Evolutionary conservation across 352 stramenopile genomes (phyloP), one percentile per base, ranked within the genome.

Genomic region (Globisporangium uncinulatum): DNA sequence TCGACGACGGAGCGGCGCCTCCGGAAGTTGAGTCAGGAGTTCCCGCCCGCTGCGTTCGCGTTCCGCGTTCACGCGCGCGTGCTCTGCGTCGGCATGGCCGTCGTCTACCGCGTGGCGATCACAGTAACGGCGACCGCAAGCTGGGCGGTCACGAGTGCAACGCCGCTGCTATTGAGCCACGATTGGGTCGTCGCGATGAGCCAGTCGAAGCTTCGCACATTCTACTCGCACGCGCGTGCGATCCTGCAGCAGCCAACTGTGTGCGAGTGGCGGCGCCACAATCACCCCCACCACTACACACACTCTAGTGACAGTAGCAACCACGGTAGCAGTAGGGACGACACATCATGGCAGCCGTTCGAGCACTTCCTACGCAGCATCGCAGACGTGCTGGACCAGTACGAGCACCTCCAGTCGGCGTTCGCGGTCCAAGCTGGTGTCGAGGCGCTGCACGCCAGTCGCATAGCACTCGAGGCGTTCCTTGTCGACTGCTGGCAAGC

Each of bases 151-250:
- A n/a, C n/a, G n/a, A n/a, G n/a, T n/a, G 64, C 15, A 46, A 17
- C 41, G 10, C 6, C 9, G 11, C 14, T n/a, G 62, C 15, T 50
- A 29, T 62, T 51, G 61, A 73, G 49, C 48, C 70, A 78, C 61
- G 66, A 69, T 17, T 85, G 76, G 74, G 70, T 83, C 51, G 79
- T 83, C 31, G 72, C 75, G 41, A 81, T 87, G 69, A 85, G 73
- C 51, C 74, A 82, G 50, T 65, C 69, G 54, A 87, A 87, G 57
- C 74, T 83, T 57, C 61, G 61, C 62, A 58, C 53, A 6, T 87
- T 85, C 62, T 77, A 71, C 58, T 41, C 61, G 7, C 72, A 83
- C 57, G 63, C 73, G 17, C 57, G 63, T 36, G 62, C 56, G 24
- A 76, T 87, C 36, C 36, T 87, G 54, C 58, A 73, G 49, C 63